Evolutionary conservation across 495 filamentous ascomycete species (phyloP), one percentile per base, ranked within the genome.

Genomic region (Penicillium bialowiezense): DNA sequence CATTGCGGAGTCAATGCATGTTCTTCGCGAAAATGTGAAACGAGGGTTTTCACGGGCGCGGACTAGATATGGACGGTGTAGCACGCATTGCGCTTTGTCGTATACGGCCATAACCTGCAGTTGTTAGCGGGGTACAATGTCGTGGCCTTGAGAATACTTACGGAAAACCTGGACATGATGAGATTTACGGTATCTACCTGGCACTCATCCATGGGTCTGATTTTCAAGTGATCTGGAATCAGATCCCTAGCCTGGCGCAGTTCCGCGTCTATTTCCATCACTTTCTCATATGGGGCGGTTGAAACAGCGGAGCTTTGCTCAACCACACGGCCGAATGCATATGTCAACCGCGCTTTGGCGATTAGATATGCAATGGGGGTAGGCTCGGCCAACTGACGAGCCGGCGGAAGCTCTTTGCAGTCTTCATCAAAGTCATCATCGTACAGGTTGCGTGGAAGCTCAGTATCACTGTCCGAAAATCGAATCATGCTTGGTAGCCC

Each of bases 291-390:
- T 6, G 82, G 75, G 1, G 61, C 64, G 19, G 67, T 71, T 14
- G 64, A 53, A 9, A 74, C 52, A 17, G 76, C 67, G 31, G 74
- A 71, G 9, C 71, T 65, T 13, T 74, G 64, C 45, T 83, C 76
- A 28, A 81, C 69, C n/a, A 87, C 78, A 9, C 75, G 73, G 29
- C 84, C 79, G 54, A 88, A 84, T 17, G 70, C 72, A 41, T 82
- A 73, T 34, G 81, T 71, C 33, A 95, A 65, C 21, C 79, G 83
- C 28, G 81, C 70, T 73, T 96, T 93, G 23, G 80, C 74, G 46
- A 96, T 95, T 81, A 97, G 82, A 69, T 90, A 97, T 2, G 86
- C 88, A 36, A 93, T 81, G 7, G 88, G 88, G 2, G 93, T 99
- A 6, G 88, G 81, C 64, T 97, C 91, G 15, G 78, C 77, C 29